These are phyloP conservation scores for Didymella sp. DNA, from an alignment of 2,329 filamentous ascomycete species.

Conservation along the genomic window DNA sequence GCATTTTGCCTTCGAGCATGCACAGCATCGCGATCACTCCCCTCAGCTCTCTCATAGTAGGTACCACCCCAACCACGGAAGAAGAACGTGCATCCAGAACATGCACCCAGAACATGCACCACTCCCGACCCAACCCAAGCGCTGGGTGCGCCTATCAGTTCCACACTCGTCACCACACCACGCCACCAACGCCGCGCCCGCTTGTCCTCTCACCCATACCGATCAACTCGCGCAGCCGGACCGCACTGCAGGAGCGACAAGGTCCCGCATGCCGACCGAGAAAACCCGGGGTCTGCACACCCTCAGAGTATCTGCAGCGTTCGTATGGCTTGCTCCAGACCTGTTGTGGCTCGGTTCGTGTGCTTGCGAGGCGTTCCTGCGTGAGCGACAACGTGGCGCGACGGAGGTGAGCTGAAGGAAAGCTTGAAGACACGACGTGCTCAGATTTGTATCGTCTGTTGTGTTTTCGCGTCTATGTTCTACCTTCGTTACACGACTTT, in stretches of 20 bases:
- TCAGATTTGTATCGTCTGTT: neutral
- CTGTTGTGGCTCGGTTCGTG: neutral
- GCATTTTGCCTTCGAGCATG: neutral
- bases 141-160: constrained; percentile 4
- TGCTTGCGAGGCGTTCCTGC: constrained; percentile 10
- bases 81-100: neutral
- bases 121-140: constrained; percentile 2
- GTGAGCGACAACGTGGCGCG: constrained; percentile 13
- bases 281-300: constrained; percentile 8
- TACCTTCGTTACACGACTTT: neutral
- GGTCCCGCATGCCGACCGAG: constrained; percentile 4
- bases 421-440: constrained; percentile 13
- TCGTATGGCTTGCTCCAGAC: neutral
- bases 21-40: neutral
- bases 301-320: neutral
- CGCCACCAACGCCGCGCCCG: constrained; percentile 9
- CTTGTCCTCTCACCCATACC: neutral
- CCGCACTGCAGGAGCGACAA: neutral
- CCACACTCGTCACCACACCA: neutral
- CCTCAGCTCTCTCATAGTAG: neutral
- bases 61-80: neutral
- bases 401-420: constrained; percentile 5
- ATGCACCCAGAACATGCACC: neutral
- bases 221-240: neutral
- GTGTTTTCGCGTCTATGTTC: neutral